Evolutionary conservation across 139 green algal species (phyloP), one percentile per base, ranked within the genome.

Genomic region (Yamagishiella unicocca): DNA sequence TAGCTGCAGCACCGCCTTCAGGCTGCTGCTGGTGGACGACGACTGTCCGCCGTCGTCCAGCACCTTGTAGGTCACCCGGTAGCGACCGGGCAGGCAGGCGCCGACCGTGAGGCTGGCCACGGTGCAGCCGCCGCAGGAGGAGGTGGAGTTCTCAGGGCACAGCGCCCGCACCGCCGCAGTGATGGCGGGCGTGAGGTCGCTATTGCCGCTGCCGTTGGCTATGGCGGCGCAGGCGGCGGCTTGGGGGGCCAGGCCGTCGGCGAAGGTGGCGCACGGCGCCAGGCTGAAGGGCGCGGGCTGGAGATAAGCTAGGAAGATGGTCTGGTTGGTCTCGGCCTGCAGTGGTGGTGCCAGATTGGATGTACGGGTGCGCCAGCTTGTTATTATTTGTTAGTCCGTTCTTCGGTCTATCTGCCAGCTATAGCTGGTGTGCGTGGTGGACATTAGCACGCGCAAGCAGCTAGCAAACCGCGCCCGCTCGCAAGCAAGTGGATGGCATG

Each of bases 321-420:
- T 70, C 75, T 83, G 75, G 75, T 68, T 35, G 50, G 17, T 12
- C 75, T 83, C 75, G 1, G 75, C 75, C 50, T 70, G 75, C 6
- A 17, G n/a, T n/a, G n/a, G n/a, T n/a, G n/a, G n/a, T n/a, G n/a
- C n/a, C n/a, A n/a, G n/a, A n/a, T n/a, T n/a, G n/a, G n/a, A n/a
- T n/a, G n/a, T n/a, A n/a, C n/a, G n/a, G n/a, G n/a, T n/a, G n/a
- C n/a, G n/a, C n/a, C n/a, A n/a, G n/a, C n/a, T n/a, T n/a, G n/a
- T n/a, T n/a, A n/a, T n/a, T n/a, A n/a, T n/a, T n/a, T n/a, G n/a
- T n/a, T n/a, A n/a, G n/a, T n/a, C n/a, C n/a, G n/a, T n/a, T n/a
- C n/a, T n/a, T n/a, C n/a, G n/a, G n/a, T n/a, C n/a, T n/a, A n/a
- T n/a, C n/a, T n/a, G n/a, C n/a, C n/a, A n/a, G n/a, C n/a, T n/a